Base-by-base conservation (phyloP, 208 protist genomes). In the Trichomonas tenax region DNA sequence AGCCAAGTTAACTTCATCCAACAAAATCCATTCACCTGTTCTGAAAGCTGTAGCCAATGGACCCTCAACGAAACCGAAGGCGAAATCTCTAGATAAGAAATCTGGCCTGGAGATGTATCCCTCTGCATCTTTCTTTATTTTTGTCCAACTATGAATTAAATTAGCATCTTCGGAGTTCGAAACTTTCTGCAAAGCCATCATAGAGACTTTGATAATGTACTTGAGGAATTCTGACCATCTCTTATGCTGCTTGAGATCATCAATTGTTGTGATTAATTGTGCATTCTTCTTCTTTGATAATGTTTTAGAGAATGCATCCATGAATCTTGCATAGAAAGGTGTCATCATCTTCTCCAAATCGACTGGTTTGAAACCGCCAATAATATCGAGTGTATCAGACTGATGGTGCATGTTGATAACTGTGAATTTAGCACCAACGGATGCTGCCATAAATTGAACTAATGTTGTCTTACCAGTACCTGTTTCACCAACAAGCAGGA, bases 1-100 rank as follows among this genome's bases (percentile, higher is more conserved):
- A 9, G 99, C 99, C 88, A 99, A 98, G 98, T 99, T 99, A 86
- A 99, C 98, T 98, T 99, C 99, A 97, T 99, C 99, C 0, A 99
- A 98, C 15, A 99, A 97, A 96, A 99, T 98, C 99, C 99, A 99
- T 84, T 99, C 96, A 8, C 99, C 99, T 96, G 99, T 98, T 4
- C 98, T 97, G 96, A 99, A 98, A 34, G 99, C 99, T 95, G 98
- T 98, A 9, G 99, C 98, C 17, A 99, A 98, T 26, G 96, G 88
- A 36, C 98, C 98, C 96, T 99, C 99, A 51, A 99, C 99, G 97
- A 99, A 99, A 31, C 97, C 97, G 97, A 99, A 99, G 0, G 99
- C 98, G 97, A 99, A 99, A 34, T 96, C 97, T 88, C 41, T 38
- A 17, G 21, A 9, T 15, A 93, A 36, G 44, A 93, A 93, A 9